These are phyloP conservation scores for Colletotrichum phormii DNA, from an alignment of 2,329 filamentous ascomycete genomes.

Conservation along the genomic window DNA sequence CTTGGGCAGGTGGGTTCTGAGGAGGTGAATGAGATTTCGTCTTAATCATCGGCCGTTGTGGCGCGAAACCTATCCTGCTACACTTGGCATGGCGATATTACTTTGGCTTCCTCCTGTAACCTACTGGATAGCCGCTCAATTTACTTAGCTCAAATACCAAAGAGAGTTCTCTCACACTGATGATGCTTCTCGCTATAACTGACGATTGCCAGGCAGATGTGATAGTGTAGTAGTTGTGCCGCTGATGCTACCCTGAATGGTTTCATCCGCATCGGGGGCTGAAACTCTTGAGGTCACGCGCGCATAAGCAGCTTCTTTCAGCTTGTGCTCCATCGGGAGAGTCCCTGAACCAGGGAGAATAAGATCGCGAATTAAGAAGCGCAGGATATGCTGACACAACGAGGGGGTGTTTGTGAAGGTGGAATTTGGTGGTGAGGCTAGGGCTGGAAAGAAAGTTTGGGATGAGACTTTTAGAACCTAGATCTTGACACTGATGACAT, in stretches of 20 bases:
- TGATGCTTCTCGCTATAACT: background rate
- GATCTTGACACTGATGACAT: background rate
- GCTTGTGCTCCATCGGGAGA: background rate
- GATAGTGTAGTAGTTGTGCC: background rate
- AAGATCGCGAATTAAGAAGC: background rate
- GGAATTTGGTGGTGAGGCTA: background rate
- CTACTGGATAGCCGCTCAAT: constrained; percentile 22
- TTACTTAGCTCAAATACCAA: constrained; percentile 34
- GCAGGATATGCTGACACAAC: background rate
- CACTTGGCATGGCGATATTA: constrained; percentile 29
- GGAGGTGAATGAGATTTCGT: constrained; percentile 9
- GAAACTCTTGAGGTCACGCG: constrained; percentile 20
- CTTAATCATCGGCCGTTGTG: background rate
- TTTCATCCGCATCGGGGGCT: constrained; percentile 27
- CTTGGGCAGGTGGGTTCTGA: background rate
- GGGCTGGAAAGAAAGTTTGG: background rate
- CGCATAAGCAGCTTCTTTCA: constrained; percentile 16
- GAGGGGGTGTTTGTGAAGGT: background rate
- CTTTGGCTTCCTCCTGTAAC: constrained; percentile 23
- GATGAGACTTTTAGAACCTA: background rate
- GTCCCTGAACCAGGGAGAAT: background rate
- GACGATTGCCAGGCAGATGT: background rate
- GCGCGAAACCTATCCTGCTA: constrained; percentile 26
- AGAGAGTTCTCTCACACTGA: constrained; percentile 5
- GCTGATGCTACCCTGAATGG: constrained; percentile 8